These are phyloP conservation scores for Trichocladium uniseriatum DNA, from an alignment of 495 filamentous ascomycete species.

Conservation along the genomic window DNA sequence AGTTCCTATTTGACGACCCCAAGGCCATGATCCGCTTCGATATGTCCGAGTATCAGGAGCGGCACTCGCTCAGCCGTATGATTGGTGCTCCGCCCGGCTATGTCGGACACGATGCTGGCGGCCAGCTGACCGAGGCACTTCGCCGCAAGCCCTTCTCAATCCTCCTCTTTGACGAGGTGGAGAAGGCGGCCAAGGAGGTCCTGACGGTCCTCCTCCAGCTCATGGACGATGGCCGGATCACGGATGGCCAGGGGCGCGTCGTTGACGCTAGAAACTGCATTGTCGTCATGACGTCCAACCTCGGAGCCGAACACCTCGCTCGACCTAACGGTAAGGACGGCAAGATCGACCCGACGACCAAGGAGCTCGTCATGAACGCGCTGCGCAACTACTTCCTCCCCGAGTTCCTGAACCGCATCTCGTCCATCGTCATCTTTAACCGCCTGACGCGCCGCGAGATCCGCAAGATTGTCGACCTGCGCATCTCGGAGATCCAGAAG, in stretches of 20 bases:
- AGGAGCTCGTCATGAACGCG: slow-evolving; percentile 78
- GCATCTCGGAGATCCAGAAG: slow-evolving; percentile 82
- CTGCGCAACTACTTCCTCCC: slow-evolving; percentile 93
- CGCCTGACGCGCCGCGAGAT: slow-evolving; percentile 83
- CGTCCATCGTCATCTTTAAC: slow-evolving; percentile 94
- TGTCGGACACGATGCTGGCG: slow-evolving; percentile 91
- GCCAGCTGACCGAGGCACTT: slow-evolving; percentile 88
- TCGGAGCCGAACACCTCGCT: slow-evolving; percentile 89
- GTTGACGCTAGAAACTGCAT: slow-evolving; percentile 97
- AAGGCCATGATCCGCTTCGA: slow-evolving; percentile 98
- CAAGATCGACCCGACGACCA: slow-evolving; percentile 76
- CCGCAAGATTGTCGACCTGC: slow-evolving; percentile 88
- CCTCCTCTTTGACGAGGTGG: slow-evolving; percentile 93
- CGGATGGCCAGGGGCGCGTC: slow-evolving; percentile 89
- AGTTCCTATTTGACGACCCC: slow-evolving; percentile 96
- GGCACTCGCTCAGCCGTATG: slow-evolving; percentile 91
- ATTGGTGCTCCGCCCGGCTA: slow-evolving; percentile 97
- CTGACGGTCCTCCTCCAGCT: slow-evolving; percentile 93
- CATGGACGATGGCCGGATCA: slow-evolving; percentile 98
- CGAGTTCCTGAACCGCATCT: slow-evolving; percentile 97
- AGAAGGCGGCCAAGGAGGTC: slow-evolving; percentile 97
- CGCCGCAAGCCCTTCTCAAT: slow-evolving; percentile 95
- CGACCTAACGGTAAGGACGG: slow-evolving; percentile 68
- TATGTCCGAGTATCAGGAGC: slow-evolving; percentile 99
- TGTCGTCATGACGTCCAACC: slow-evolving; percentile 96